phyloP scores from a whole-genome alignment of 2,329 filamentous ascomycete species.

The Arthrobotrys sphaeroides region DNA sequence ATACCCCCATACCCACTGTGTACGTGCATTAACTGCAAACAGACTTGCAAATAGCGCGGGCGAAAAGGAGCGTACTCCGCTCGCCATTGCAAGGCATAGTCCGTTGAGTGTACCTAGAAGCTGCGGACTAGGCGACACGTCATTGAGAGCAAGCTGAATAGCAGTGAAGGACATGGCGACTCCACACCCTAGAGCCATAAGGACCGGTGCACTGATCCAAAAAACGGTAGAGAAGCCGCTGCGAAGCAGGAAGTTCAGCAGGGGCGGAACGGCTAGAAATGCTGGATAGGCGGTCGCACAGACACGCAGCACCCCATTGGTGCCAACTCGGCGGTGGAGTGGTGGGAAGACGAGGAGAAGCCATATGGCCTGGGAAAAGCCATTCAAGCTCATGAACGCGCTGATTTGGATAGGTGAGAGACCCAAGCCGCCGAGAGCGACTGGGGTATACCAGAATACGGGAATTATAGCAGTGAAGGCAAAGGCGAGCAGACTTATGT shows the following conservation, averaged over 20 bases:
- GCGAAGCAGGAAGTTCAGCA: slow-evolving; percentile 69
- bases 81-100: slow-evolving; percentile 70
- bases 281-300: slow-evolving; percentile 71
- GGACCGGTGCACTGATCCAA: slow-evolving; percentile 66
- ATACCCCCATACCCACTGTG: slow-evolving; percentile 67
- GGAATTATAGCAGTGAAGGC: slow-evolving; percentile 76
- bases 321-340: slow-evolving; percentile 73
- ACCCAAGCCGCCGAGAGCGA: slow-evolving; percentile 72
- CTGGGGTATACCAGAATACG: slow-evolving; percentile 73
- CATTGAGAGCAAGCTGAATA: slow-evolving; percentile 78
- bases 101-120: slow-evolving; percentile 78
- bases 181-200: slow-evolving; percentile 69
- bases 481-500: slow-evolving; percentile 75
- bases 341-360: slow-evolving; percentile 75
- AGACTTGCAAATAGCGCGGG: slow-evolving; percentile 74
- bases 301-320: slow-evolving; percentile 70
- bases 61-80: slow-evolving; percentile 71
- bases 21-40: slow-evolving; percentile 72
- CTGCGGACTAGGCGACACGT: slow-evolving; percentile 72
- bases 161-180: slow-evolving; percentile 76
- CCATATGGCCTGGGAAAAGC: slow-evolving; percentile 75
- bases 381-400: slow-evolving; percentile 71
- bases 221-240: slow-evolving; percentile 65
- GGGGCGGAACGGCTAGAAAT: slow-evolving; percentile 69
- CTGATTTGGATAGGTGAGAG: slow-evolving; percentile 73